phyloP scores from a whole-genome alignment of 1,139 yeast genomes.

The Hyphopichia burtonii region DNA sequence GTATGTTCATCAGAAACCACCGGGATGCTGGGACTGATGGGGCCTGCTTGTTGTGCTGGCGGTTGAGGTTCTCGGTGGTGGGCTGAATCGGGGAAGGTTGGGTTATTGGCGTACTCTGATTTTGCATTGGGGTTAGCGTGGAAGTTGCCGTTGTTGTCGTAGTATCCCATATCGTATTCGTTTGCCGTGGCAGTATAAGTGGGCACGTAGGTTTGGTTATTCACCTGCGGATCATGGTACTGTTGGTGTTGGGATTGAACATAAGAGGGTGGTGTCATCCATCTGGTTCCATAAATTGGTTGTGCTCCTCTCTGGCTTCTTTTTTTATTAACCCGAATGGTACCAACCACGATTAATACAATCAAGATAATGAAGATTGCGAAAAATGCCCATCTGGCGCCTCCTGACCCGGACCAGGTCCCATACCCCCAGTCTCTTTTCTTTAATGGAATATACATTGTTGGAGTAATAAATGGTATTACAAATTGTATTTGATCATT shows the following conservation, averaged over 20 bases:
- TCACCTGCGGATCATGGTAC: slow-evolving; percentile 32
- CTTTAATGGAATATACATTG: neutral
- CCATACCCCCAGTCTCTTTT: slow-evolving; percentile 13
- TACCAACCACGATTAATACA: slow-evolving; percentile 47
- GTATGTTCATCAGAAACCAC: neutral
- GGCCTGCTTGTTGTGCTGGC: slow-evolving; percentile 1
- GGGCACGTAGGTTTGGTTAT: slow-evolving; percentile 51
- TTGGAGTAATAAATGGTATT: too few relatives aligned
- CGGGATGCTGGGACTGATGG: neutral
- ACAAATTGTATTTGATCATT: neutral
- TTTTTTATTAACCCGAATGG: slow-evolving; percentile 57
- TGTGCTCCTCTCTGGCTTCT: slow-evolving; percentile 60
- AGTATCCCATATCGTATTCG: slow-evolving; percentile 77
- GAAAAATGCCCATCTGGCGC: slow-evolving; percentile 58
- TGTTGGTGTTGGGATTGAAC: slow-evolving; percentile 68
- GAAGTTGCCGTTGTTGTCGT: slow-evolving; percentile 65
- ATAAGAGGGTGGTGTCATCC: slow-evolving; percentile 93
- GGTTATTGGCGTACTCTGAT: slow-evolving; percentile 8
- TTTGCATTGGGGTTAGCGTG: slow-evolving; percentile 37
- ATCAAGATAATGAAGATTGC: slow-evolving; percentile 52
- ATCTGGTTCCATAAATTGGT: slow-evolving; percentile 81
- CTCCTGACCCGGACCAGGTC: slow-evolving; percentile 27
- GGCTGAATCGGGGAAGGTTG: slow-evolving; percentile 16
- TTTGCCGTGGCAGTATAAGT: slow-evolving; percentile 64
- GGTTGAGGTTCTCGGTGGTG: slow-evolving; percentile 16